phyloP scores from a whole-genome alignment of 768 basidiomycete genomes.

The Leucogyrophana mollusca region DNA sequence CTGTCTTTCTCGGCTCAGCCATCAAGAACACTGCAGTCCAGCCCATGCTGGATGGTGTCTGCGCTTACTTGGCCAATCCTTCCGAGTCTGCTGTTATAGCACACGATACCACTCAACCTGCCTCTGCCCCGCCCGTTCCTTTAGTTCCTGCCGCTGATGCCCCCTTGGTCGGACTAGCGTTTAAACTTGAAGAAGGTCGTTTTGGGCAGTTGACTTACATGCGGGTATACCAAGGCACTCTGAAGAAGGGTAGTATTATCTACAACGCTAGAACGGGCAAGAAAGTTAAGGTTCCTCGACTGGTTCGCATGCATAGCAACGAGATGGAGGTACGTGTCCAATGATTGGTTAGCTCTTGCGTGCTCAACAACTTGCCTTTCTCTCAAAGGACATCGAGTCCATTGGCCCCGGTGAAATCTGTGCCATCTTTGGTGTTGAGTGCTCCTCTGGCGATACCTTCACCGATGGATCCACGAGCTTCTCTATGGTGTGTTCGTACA shows the following conservation, averaged over 20 bases:
- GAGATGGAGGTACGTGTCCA: conserved; percentile 86
- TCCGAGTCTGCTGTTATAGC: conserved; percentile 77
- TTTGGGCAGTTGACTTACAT: conserved; percentile 99
- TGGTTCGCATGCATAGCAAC: conserved; percentile 97
- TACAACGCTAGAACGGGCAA: conserved; percentile 94
- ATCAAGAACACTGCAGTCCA: conserved; percentile 98
- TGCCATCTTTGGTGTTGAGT: conserved; percentile 98
- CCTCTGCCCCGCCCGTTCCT: conserved; percentile 64
- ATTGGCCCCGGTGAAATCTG: conserved; percentile 99
- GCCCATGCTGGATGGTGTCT: conserved; percentile 90
- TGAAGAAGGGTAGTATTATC: conserved; percentile 84
- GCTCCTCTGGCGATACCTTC: conserved; percentile 97
- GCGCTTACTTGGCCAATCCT: conserved; percentile 91
- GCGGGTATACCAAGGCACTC: conserved; percentile 93
- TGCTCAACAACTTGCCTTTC: neutral
- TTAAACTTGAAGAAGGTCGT: conserved; percentile 97
- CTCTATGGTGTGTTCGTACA: conserved; percentile 73
- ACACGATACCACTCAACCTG: conserved; percentile 73
- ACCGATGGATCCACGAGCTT: conserved; percentile 87
- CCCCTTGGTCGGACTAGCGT: conserved; percentile 90
- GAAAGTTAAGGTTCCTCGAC: conserved; percentile 92
- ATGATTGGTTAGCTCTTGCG: neutral
- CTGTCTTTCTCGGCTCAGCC: conserved; percentile 95
- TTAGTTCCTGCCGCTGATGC: conserved; percentile 82
- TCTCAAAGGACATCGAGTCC: conserved; percentile 78